Base-by-base conservation (phyloP, 1,284 basidiomycete genomes). In the Leccinum pachyderme region DNA sequence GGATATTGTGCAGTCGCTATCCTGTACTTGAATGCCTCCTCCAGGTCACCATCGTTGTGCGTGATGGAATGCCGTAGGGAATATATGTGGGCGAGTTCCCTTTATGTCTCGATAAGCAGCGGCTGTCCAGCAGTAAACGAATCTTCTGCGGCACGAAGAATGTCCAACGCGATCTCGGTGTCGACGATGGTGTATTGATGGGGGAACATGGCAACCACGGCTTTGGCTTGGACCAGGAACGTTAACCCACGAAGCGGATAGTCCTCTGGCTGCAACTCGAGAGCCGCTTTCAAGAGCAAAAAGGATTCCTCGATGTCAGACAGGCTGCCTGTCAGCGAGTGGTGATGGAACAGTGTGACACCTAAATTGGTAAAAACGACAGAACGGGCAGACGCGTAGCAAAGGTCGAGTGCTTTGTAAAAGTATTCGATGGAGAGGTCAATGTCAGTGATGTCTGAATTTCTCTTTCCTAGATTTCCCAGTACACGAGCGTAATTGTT, bases 211-310 rank as follows among this genome's bases (percentile, higher is more conserved):
- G 56, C 50, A 2, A 57, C 51, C 7, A 58, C 29, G 4, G 39
- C 49, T 47, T 54, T 65, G 3, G 59, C 59, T 44, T 61, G 59
- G 8, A 59, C 15, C 18, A 63, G 7, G n/a, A 61, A 57, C 1
- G 54, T 49, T 18, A 41, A 25, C 24, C 50, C 56, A 1, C 59
- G 56, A 12, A 18, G 13, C 3, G 50, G 41, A 29, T 59, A 54
- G 7, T 49, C 37, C 33, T 53, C 52, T 44, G 52, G 31, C 6
- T 52, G 55, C 22, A 63, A 29, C 18, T 55, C 51, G n/a, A 66
- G 43, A 6, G 65, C 54, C 3, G 25, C 41, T 48, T 53, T 57
- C 45, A 45, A 51, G 25, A 59, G 37, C 7, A 46, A 47, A 28
- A 57, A 61, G 12, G 65, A 61, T 7, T 51, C 8, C 3, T 64